Evolutionary conservation across 352 stramenopile species (phyloP).

Genomic region (Pythium pyrilobum): DNA sequence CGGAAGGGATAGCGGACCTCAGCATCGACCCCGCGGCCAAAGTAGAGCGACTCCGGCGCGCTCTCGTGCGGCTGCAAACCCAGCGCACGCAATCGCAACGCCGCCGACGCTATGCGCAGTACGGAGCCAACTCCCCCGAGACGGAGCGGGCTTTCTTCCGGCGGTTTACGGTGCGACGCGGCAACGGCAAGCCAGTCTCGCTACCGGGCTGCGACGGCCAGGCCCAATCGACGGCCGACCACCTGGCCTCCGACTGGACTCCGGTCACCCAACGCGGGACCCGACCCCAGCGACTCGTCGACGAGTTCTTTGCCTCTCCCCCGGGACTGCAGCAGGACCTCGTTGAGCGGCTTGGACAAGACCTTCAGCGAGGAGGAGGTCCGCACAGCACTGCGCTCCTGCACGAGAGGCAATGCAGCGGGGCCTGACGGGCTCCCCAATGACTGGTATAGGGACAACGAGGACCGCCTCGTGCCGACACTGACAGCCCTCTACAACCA

Average conservation of each 20-base stretch:
- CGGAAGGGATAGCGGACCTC: not conserved
- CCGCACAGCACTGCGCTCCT: not conserved
- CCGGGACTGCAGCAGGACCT: not conserved
- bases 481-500: not conserved
- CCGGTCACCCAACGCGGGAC: not conserved
- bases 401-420: not conserved
- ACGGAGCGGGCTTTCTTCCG: not conserved
- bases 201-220: not conserved
- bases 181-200: not conserved
- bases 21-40: not conserved
- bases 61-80: not conserved
- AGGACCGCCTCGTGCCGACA: not conserved
- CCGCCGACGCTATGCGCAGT: not conserved
- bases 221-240: not conserved
- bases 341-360: not conserved
- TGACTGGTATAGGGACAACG: conserved; percentile 3
- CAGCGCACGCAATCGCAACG: not conserved
- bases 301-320: not conserved
- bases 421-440: not conserved
- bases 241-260: not conserved
- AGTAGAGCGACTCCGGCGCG: not conserved
- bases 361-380: not conserved
- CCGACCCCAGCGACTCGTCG: not conserved
- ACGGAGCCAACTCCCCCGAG: not conserved
- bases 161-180: not conserved